Conservation (phyloP, 106 monocot genomes). For the Gastrodia elata region DNA sequence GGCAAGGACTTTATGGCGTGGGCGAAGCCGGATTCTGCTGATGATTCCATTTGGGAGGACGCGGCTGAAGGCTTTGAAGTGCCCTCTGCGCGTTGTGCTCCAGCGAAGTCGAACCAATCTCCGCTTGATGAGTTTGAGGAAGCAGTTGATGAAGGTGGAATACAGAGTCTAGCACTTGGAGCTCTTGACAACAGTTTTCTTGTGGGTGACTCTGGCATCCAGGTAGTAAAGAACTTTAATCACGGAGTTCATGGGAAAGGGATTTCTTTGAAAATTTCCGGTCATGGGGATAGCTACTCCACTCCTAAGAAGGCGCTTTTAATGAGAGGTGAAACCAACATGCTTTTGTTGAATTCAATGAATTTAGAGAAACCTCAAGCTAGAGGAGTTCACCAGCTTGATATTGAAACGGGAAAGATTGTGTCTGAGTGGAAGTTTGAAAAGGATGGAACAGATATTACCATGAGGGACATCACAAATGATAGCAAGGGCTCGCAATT, state of each 20-base stretch:
- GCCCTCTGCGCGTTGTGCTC: slow-evolving; percentile 23
- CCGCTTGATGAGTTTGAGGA: slow-evolving; percentile 12
- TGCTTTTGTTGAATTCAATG: slow-evolving; percentile 76
- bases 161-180: slow-evolving; percentile 77
- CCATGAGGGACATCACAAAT: slow-evolving; percentile 79
- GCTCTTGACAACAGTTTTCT: slow-evolving; percentile 90
- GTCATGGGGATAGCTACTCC: slow-evolving; percentile 7
- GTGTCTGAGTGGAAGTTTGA: slow-evolving; percentile 82
- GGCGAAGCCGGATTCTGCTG: slow-evolving; percentile 66
- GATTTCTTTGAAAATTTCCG: slow-evolving; percentile 37
- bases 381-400: slow-evolving; percentile 58
- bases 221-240: slow-evolving; percentile 78
- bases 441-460: slow-evolving; percentile 72
- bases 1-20: slow-evolving; percentile 92
- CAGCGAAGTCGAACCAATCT: slow-evolving; percentile 4
- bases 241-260: slow-evolving; percentile 93
- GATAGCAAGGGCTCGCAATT: slow-evolving; percentile 79
- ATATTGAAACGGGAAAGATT: slow-evolving; percentile 77
- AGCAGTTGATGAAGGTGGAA: slow-evolving; percentile 11
- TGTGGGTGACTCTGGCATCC: slow-evolving; percentile 63
- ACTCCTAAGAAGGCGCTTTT: slow-evolving; percentile 74
- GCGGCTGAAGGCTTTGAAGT: slow-evolving; percentile 60
- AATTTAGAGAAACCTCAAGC: slow-evolving; percentile 33
- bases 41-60: slow-evolving; percentile 86
- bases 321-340: slow-evolving; percentile 78